These are phyloP conservation scores for Gynostemma pentaphyllum DNA, from an alignment of 306 rosid species.

Conservation along the genomic window DNA sequence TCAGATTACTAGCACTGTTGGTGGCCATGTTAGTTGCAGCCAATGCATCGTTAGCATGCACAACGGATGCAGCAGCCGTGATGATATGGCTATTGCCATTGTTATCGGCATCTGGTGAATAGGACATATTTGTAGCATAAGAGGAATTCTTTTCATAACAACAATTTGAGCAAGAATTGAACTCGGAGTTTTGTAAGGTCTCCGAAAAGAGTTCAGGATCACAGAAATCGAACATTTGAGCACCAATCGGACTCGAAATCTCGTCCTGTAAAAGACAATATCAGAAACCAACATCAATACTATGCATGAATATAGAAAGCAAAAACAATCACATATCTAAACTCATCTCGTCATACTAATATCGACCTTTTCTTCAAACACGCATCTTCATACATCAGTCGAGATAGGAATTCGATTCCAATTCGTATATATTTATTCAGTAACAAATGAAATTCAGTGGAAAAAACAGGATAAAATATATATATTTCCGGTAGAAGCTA, in stretches of 20 bases:
- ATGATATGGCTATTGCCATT: conserved; percentile 16
- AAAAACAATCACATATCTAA: no score
- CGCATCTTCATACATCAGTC: conserved; percentile 30
- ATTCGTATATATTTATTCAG: neutral
- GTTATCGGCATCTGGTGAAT: conserved; percentile 34
- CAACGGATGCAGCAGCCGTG: neutral
- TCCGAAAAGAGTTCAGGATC: conserved; percentile 67
- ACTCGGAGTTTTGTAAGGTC: conserved; percentile 64
- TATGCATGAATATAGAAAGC: neutral
- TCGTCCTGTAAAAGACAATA: conserved; percentile 63
- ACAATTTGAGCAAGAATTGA: conserved; percentile 63
- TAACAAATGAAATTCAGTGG: neutral
- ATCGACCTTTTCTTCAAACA: conserved; percentile 24
- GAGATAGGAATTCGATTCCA: neutral
- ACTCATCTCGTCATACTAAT: neutral
- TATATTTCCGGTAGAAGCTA: neutral
- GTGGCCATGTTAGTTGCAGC: conserved; percentile 13
- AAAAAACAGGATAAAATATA: neutral
- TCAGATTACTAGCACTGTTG: conserved; percentile 30
- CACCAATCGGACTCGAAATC: conserved; percentile 67
- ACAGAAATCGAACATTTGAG: conserved; percentile 53
- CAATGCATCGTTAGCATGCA: conserved; percentile 5
- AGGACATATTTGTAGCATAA: conserved; percentile 32
- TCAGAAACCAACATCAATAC: conserved; percentile 14
- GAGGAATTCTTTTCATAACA: conserved; percentile 65